phyloP scores from a whole-genome alignment of 2,329 filamentous ascomycete species.

The Ophiostoma australiae region DNA sequence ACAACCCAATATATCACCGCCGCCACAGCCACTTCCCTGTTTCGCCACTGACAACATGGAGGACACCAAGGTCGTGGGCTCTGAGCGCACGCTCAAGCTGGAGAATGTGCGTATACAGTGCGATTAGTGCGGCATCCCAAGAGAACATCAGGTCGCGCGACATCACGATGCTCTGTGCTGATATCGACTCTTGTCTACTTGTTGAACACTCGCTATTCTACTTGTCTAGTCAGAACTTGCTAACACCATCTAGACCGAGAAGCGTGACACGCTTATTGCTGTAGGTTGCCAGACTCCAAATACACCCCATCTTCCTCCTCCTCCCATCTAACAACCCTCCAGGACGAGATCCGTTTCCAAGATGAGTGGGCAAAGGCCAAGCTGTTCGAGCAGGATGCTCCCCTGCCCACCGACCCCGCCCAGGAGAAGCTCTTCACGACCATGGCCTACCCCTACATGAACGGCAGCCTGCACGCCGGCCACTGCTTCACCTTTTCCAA shows the following conservation, averaged over 20 bases:
- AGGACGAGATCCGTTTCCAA: conserved; percentile 82
- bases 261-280: conserved; percentile 74
- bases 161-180: background rate
- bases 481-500: conserved; percentile 91
- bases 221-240: background rate
- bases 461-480: conserved; percentile 46
- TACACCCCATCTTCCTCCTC: background rate
- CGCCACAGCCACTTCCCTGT: background rate
- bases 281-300: conserved; percentile 35
- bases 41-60: conserved; percentile 20
- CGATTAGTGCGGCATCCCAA: background rate
- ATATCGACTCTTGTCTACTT: background rate
- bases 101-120: conserved; percentile 36
- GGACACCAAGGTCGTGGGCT: conserved; percentile 23
- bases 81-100: conserved; percentile 28
- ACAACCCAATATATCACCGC: conserved; percentile 14
- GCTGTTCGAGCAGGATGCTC: conserved; percentile 83
- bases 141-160: background rate
- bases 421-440: conserved; percentile 86
- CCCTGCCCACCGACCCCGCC: conserved; percentile 72
- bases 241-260: conserved; percentile 60
- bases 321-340: background rate
- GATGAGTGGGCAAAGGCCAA: conserved; percentile 70
- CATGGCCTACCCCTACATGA: conserved; percentile 43
- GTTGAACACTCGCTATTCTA: background rate